These are phyloP conservation scores for Trametes maxima DNA, from an alignment of 768 basidiomycete genomes.

Conservation along the genomic window DNA sequence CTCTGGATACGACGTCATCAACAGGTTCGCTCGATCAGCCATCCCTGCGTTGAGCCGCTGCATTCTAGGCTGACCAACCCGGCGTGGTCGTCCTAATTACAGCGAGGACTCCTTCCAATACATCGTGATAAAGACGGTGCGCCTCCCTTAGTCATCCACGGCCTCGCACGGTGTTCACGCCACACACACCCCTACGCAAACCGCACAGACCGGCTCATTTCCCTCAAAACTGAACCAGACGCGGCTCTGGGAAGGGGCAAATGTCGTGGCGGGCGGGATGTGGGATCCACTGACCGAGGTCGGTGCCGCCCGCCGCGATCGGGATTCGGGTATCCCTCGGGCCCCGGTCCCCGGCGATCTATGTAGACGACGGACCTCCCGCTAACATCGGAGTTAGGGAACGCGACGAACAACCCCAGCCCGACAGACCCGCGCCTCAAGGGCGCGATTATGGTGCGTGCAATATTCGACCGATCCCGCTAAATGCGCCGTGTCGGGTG, in stretches of 20 bases:
- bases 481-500: too few species aligned
- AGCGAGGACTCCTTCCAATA: constrained; percentile 32
- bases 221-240: constrained; percentile 36
- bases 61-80: constrained; percentile 9
- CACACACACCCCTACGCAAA: background rate
- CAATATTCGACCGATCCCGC: too few species aligned
- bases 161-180: constrained; percentile 2
- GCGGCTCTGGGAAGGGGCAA: constrained; percentile 34
- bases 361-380: background rate
- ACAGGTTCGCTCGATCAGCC: constrained; percentile 20
- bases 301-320: background rate
- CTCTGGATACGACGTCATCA: constrained; percentile 32
- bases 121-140: constrained; percentile 31
- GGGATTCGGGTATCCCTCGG: background rate
- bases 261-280: constrained; percentile 30
- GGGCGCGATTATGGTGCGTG: constrained; percentile 31
- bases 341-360: too few species aligned
- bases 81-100: background rate
- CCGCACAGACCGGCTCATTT: constrained; percentile 31
- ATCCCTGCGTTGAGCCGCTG: background rate
- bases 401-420: constrained; percentile 31
- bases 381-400: constrained; percentile 19
- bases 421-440: constrained; percentile 25
- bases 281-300: constrained; percentile 33
- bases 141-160: constrained; percentile 6